Conservation (phyloP, 108 stramenopile species). For the Pseudonitzschia delicatissima region DNA sequence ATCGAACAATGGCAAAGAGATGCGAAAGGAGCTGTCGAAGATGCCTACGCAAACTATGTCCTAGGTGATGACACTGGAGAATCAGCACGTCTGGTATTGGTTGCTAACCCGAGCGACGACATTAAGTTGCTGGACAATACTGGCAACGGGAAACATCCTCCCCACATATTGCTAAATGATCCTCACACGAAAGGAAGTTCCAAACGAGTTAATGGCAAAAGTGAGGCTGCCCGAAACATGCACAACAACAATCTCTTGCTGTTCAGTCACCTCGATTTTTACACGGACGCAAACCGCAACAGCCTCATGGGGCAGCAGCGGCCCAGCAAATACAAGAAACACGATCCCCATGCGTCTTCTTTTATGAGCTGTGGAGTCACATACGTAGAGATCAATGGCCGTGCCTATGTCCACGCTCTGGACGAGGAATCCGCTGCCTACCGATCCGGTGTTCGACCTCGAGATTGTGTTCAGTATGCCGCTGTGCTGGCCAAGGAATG, state of each 20-base stretch:
- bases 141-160: neutral
- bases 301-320: neutral
- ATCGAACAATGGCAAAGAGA: slow-evolving; percentile 30
- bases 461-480: slow-evolving; percentile 80
- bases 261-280: neutral
- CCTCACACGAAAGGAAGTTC: neutral
- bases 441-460: slow-evolving; percentile 54
- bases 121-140: neutral
- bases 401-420: slow-evolving; percentile 74
- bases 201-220: neutral
- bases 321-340: neutral
- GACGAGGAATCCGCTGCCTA: slow-evolving; percentile 43
- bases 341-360: neutral
- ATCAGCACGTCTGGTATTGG: slow-evolving; percentile 58
- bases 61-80: slow-evolving; percentile 81
- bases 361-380: slow-evolving; percentile 47
- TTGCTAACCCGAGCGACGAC: slow-evolving; percentile 43
- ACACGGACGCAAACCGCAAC: neutral
- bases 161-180: neutral
- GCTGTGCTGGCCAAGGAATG: slow-evolving; percentile 49
- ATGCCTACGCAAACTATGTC: slow-evolving; percentile 66
- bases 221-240: neutral
- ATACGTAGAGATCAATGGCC: slow-evolving; percentile 73
- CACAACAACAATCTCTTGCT: neutral
- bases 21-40: slow-evolving; percentile 49